Conservation (phyloP, 768 basidiomycete species). For the Tulasnella sp. region DNA sequence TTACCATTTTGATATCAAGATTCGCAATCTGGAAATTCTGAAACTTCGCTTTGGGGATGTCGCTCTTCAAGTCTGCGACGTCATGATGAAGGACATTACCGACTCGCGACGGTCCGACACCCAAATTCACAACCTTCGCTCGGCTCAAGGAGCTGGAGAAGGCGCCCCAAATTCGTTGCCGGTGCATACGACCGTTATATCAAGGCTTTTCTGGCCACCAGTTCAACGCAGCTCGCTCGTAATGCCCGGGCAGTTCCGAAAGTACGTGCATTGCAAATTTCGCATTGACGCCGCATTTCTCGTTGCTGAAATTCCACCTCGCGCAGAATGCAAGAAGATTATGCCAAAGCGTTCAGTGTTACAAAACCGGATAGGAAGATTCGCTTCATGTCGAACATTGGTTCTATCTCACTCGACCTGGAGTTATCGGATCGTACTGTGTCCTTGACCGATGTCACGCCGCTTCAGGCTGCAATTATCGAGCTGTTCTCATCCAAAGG, state of each 20-base stretch:
- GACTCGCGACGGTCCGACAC: slow-evolving; percentile 87
- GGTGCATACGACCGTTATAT: slow-evolving; percentile 87
- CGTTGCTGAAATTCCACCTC: neutral
- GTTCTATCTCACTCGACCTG: slow-evolving; percentile 74
- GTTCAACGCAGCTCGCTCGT: slow-evolving; percentile 55
- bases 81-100: slow-evolving; percentile 96
- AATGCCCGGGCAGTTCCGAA: slow-evolving; percentile 82
- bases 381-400: slow-evolving; percentile 84
- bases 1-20: slow-evolving; percentile 43
- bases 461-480: slow-evolving; percentile 86
- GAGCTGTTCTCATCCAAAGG: slow-evolving; percentile 77
- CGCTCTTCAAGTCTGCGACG: slow-evolving; percentile 90
- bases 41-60: slow-evolving; percentile 95
- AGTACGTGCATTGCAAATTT: slow-evolving; percentile 40
- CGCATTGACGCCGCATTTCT: neutral
- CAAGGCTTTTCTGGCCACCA: slow-evolving; percentile 91
- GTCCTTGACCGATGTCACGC: slow-evolving; percentile 66
- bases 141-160: slow-evolving; percentile 34
- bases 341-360: slow-evolving; percentile 67
- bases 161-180: slow-evolving; percentile 42
- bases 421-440: slow-evolving; percentile 77
- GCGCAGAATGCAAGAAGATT: slow-evolving; percentile 65
- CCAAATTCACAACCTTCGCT: slow-evolving; percentile 56
- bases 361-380: slow-evolving; percentile 93
- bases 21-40: slow-evolving; percentile 86